Evolutionary conservation across 768 basidiomycete genomes (phyloP).

Genomic region (Boletellus sp.): DNA sequence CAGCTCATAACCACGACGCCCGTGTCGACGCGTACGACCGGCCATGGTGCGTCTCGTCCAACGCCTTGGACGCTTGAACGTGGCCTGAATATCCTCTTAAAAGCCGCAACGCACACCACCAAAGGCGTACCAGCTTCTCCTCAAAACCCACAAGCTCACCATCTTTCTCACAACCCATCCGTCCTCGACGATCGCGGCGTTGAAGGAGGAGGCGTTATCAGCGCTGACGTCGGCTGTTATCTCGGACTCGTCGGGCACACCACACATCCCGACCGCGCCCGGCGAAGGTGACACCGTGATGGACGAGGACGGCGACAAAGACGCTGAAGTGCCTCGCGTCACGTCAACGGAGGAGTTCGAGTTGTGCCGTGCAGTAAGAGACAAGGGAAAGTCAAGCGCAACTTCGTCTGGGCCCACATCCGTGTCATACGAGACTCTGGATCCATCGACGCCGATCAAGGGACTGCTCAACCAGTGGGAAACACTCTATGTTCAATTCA

Average conservation of each 20-base stretch:
- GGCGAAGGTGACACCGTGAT: constrained; percentile 26
- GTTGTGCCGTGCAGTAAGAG: constrained; percentile 51
- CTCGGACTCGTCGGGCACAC: constrained; percentile 22
- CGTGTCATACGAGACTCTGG: constrained; percentile 46
- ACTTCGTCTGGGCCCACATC: constrained; percentile 6
- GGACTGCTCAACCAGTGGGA: constrained; percentile 63
- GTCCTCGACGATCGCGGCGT: constrained; percentile 48
- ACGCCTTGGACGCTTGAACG: too few relatives aligned
- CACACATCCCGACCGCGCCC: constrained; percentile 30
- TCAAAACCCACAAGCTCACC: constrained; percentile 72
- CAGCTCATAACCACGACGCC: not conserved
- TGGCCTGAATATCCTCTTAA: not conserved
- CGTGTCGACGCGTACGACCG: not conserved
- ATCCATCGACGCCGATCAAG: constrained; percentile 42
- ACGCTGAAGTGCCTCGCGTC: constrained; percentile 33
- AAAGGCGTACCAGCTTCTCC: constrained; percentile 62
- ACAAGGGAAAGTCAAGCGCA: constrained; percentile 46
- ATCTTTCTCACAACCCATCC: constrained; percentile 57
- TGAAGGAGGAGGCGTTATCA: constrained; percentile 62
- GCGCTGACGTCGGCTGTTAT: constrained; percentile 53
- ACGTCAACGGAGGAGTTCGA: constrained; percentile 52
- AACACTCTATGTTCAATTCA: constrained; percentile 62
- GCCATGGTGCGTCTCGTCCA: constrained; percentile 19
- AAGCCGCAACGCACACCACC: constrained; percentile 55
- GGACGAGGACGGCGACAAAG: constrained; percentile 8